Evolutionary conservation across 306 rosid genomes (phyloP).

Genomic region (Vachellia pachyceras): DNA sequence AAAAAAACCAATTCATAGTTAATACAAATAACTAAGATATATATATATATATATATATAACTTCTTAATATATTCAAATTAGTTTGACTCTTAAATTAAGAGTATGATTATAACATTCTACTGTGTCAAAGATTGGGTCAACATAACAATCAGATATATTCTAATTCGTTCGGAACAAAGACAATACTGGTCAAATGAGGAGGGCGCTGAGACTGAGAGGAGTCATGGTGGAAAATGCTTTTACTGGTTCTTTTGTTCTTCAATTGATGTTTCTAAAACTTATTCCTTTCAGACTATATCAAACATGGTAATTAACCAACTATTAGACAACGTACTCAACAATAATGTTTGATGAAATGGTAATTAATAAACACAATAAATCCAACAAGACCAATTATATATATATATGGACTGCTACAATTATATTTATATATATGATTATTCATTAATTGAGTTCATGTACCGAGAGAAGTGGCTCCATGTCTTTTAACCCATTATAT

Average conservation of each 20-base stretch:
- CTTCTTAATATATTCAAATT: too few relatives aligned
- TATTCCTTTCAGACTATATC: constrained; percentile 3
- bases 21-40: too few relatives aligned
- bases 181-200: background rate
- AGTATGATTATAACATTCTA: background rate
- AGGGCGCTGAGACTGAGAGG: background rate
- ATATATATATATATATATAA: too few relatives aligned
- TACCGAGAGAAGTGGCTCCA: background rate
- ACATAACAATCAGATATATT: background rate
- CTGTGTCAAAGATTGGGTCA: background rate
- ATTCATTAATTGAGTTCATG: background rate
- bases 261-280: background rate
- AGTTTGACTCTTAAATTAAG: too few relatives aligned
- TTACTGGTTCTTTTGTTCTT: background rate
- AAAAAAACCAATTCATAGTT: too few relatives aligned
- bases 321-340: background rate
- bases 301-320: background rate
- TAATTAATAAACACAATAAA: background rate
- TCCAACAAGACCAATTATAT: background rate
- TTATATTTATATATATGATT: background rate
- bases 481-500: background rate
- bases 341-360: background rate
- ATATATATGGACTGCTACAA: background rate
- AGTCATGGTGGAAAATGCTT: background rate
- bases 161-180: background rate